Evolutionary conservation across 495 filamentous ascomycete species (phyloP), one percentile per base, ranked within the genome.

Genomic region (Aspergillus kassunensis): DNA sequence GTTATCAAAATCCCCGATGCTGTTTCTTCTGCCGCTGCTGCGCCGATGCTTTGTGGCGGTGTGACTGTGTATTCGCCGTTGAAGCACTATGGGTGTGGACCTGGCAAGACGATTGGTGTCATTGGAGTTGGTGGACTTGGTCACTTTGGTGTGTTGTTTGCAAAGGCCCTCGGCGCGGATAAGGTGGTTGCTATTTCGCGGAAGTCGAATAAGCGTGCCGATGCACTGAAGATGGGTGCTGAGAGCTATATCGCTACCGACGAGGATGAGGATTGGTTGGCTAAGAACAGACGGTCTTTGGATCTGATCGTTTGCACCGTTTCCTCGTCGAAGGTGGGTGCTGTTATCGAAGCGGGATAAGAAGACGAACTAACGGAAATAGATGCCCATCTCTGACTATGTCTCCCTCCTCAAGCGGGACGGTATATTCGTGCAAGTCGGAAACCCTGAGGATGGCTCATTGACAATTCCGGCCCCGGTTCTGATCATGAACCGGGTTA

Each of bases 251-350:
- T 97, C 62, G 88, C 90, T 18, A 96, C 90, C 1, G 80, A 79
- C 34, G 91, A 96, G 20, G 85, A 95, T 44, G 63, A 77, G 3
- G 75, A 82, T 36, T 96, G 91, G 91, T 73, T 74, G 2, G 77
- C 70, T 21, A 83, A 81, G 61, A 69, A 92, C 54, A 61, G 74
- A 0, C 69, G 77, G n/a, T 78, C 78, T n/a, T 67, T 97, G 53
- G 91, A 97, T 60, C 67, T 97, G 15, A 89, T 96, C 57, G 63
- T 96, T 42, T 86, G 70, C 59, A 96, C 90, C n/a, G 87, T 89
- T 18, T 90, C 86, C 19, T 80, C 75, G 27, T 73, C 79, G 0
- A 81, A 86, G 24, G 24, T 27, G 24, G 9, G 24, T 35, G 1
- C 11, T 7, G 10, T 51, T 19, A 15, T n/a, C 6, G 7, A 1